These are phyloP conservation scores for Cajanus cajan DNA, from an alignment of 306 rosid genomes.

Conservation along the genomic window DNA sequence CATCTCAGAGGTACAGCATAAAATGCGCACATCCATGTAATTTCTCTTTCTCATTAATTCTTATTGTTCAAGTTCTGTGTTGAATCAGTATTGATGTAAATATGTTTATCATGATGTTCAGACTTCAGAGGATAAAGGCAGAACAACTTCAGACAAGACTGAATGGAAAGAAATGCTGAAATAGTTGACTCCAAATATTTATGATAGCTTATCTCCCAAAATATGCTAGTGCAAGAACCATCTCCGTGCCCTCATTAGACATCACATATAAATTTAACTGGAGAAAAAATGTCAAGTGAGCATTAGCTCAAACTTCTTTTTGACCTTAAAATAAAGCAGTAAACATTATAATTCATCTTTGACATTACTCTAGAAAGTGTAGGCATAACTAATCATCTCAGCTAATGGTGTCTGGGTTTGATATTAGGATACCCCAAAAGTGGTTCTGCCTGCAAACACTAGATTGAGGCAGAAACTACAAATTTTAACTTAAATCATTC, in stretches of 20 bases:
- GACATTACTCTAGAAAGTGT: neutral
- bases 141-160: neutral
- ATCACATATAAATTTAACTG: neutral
- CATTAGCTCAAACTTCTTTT: neutral
- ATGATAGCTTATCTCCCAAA: neutral
- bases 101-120: neutral
- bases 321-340: neutral
- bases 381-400: neutral
- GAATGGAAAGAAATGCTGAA: neutral
- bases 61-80: neutral
- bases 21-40: neutral
- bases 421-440: slow-evolving; percentile 10
- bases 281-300: neutral
- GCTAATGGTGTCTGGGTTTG: neutral
- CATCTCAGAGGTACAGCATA: slow-evolving; percentile 9
- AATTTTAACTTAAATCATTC: slow-evolving; percentile 2
- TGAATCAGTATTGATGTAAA: neutral
- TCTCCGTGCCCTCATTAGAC: neutral
- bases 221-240: neutral
- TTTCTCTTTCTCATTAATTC: neutral
- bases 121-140: neutral
- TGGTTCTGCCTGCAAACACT: neutral
- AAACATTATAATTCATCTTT: neutral
- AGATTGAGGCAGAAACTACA: slow-evolving; percentile 22
- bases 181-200: neutral